A percentile compares a stretch with the other conserved stretches of the same genome.
Evolutionary conservation across 371 early-diverging fungal genomes (phyloP).

Genomic region (Apophysomyces sp.): DNA sequence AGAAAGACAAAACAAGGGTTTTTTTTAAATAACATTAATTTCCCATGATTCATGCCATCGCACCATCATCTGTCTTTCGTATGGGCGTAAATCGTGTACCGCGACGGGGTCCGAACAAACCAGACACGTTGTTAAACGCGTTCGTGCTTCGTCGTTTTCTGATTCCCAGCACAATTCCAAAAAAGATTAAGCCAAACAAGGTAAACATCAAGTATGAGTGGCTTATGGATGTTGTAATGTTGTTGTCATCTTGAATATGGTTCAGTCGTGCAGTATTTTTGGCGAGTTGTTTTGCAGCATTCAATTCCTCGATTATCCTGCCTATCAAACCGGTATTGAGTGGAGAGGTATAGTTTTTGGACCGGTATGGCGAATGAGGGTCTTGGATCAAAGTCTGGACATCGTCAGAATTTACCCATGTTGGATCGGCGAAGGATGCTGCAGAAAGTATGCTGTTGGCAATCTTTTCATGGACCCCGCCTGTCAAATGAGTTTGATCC

Average conservation of each 20-base stretch:
- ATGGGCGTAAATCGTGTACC: background rate
- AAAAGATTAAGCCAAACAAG: background rate
- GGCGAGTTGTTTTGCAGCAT: constrained; percentile 4
- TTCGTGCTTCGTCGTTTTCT: background rate
- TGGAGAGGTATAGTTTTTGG: constrained; percentile 17
- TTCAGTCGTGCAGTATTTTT: constrained; percentile 1
- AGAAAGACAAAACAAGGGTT: no score
- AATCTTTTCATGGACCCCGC: constrained; percentile 37
- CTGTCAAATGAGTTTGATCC: constrained; percentile 45
- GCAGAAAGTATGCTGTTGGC: constrained; percentile 37
- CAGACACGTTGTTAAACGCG: background rate
- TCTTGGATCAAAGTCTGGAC: constrained; percentile 9
- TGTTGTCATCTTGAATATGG: constrained; percentile 11
- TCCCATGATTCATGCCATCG: background rate
- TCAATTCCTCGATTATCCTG: constrained; percentile 13
- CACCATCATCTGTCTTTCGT: background rate
- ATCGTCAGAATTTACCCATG: constrained; percentile 1
- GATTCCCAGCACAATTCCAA: background rate
- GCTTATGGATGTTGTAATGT: background rate
- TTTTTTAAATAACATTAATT: no score
- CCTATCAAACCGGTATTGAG: constrained; percentile 29
- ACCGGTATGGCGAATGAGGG: constrained; percentile 19
- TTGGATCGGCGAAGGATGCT: constrained; percentile 26
- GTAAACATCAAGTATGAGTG: background rate
- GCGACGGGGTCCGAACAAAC: background rate